Conservation (phyloP, 228 moss, liverwort and hornwort genomes). For the Sphagnum fallax region DNA sequence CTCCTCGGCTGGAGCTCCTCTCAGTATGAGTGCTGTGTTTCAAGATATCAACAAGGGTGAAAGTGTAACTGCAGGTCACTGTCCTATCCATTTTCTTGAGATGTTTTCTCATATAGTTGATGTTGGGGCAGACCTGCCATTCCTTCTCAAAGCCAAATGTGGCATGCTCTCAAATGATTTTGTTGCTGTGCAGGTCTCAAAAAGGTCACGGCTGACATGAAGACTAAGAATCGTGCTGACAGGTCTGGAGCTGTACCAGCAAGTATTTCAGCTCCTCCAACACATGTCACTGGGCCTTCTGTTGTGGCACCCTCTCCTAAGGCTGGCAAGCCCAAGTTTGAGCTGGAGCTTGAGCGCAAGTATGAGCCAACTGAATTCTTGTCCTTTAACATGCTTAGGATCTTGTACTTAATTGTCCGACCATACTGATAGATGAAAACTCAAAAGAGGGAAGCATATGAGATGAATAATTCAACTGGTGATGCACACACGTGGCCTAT, state of each 20-base stretch:
- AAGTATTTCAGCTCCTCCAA: constrained; percentile 24
- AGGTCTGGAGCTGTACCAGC: constrained; percentile 84
- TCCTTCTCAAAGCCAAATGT: too few relatives aligned
- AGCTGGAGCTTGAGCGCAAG: constrained; percentile 84
- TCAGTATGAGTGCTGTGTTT: constrained; percentile 84
- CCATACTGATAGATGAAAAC: too few relatives aligned
- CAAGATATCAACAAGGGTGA: constrained; percentile 86
- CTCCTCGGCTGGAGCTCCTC: constrained; percentile 46
- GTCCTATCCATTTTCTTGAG: neutral
- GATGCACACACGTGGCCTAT: too few relatives aligned
- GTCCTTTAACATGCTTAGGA: neutral
- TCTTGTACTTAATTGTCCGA: neutral
- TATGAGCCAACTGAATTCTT: constrained; percentile 14
- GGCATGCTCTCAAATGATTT: too few relatives aligned
- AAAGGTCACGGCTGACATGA: constrained; percentile 94
- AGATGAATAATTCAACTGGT: too few relatives aligned
- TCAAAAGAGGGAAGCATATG: too few relatives aligned
- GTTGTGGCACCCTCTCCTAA: constrained; percentile 33
- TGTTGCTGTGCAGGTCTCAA: constrained; percentile 51
- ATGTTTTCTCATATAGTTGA: neutral
- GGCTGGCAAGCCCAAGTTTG: constrained; percentile 64
- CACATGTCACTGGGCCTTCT: constrained; percentile 17
- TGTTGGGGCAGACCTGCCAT: too few relatives aligned
- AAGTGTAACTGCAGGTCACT: constrained; percentile 65
- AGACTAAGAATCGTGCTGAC: constrained; percentile 85